Base-by-base conservation (phyloP, 805 yeast genomes). In the Lachancea lanzarotensis region DNA sequence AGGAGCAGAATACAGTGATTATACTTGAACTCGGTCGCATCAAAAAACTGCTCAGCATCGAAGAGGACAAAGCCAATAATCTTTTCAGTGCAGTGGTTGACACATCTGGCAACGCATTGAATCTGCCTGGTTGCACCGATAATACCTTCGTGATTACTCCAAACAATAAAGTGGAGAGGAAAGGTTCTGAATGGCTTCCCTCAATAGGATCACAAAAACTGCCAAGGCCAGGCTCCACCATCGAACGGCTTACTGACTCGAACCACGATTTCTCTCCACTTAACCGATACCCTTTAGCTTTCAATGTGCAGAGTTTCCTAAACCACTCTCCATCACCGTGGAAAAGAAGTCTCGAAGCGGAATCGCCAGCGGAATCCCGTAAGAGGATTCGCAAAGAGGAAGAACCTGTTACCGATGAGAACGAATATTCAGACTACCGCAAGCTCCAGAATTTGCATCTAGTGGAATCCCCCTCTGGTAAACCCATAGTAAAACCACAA, bases 1-100 rank as follows among this genome's bases (percentile, higher is more conserved):
- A 54, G 36, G 51, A 48, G 19, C 58, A 51, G 22, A 51, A 54
- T 40, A 46, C 54, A 9, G 50, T 47, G 6, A 52, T 54, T 11
- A 48, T 54, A 25, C 45, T 54, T 11, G 56, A 54, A 31, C 27
- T 54, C 25, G 42, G 48, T 16, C 46, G 44, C 18, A 46, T 54
- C 25, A 52, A 52, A 40, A 46, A 33, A 27, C 17, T 25, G n/a
- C 17, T 38, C 20, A 45, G 31, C 35, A 20, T 37, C 37, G 40
- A 32, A 18, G 48, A 46, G 25, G 44, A 39, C 18, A 27, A 43
- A 2, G 40, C 48, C 6, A 46, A 45, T 34, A 47, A 47, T 18
- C 40, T 45, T 1, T 49, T 49, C 38, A 35, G 39, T 34, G 12
- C 39, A 6, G 34, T 41, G 3, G 18, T 33, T 2, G 43, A 40